These are phyloP conservation scores for Fusarium robinianum DNA, from an alignment of 2,329 filamentous ascomycete species.

Conservation along the genomic window DNA sequence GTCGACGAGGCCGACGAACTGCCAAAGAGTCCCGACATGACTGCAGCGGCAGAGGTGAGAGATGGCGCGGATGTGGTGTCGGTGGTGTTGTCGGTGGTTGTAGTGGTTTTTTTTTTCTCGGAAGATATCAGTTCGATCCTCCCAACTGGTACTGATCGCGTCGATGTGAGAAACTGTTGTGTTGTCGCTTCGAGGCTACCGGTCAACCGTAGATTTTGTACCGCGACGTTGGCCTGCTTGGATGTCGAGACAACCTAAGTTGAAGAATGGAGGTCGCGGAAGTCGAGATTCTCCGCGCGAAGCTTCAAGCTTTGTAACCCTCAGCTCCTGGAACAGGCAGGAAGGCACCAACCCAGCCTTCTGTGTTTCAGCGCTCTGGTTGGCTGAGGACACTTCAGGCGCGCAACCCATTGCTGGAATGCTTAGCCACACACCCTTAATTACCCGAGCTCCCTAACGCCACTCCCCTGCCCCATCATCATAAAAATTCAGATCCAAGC, in stretches of 20 bases:
- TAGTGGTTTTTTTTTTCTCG: conserved; percentile 5
- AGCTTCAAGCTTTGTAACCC: conserved; percentile 32
- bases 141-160: too few relatives aligned
- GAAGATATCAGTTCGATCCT: too few relatives aligned
- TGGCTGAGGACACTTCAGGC: conserved; percentile 23
- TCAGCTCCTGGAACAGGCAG: conserved; percentile 32
- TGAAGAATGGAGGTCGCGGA: too few relatives aligned
- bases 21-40: conserved; percentile 69
- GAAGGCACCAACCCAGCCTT: conserved; percentile 38
- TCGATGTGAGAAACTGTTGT: too few relatives aligned
- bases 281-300: too few relatives aligned
- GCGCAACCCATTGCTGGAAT: too few relatives aligned
- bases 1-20: conserved; percentile 57
- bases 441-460: conserved; percentile 24
- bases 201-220: too few relatives aligned
- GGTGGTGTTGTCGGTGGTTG: conserved; percentile 9
- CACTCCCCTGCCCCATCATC: conserved; percentile 27
- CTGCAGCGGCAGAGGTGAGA: conserved; percentile 27
- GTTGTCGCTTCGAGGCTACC: too few relatives aligned
- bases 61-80: conserved; percentile 5
- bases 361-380: conserved; percentile 33
- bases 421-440: conserved; percentile 18
- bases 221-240: too few relatives aligned
- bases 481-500: conserved; percentile 35
- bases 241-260: not conserved